Base-by-base conservation (phyloP, 495 filamentous ascomycete genomes). In the Chaetomidium leptoderma region DNA sequence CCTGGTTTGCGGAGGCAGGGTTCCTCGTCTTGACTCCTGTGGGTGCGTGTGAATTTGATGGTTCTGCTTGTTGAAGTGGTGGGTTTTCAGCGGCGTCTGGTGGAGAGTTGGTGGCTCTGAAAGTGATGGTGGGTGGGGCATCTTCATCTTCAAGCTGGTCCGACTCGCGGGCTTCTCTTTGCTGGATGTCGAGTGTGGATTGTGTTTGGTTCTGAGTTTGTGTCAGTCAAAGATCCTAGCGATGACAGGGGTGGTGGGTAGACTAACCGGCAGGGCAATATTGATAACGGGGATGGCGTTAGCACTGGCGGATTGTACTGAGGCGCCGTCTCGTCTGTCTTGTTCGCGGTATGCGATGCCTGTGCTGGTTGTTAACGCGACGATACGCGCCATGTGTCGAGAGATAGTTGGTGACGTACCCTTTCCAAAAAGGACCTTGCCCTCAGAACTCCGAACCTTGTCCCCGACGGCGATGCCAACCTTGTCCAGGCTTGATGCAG, bases 391-490 rank as follows among this genome's bases (percentile, higher is more conserved):
- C n/a, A n/a, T n/a, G n/a, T n/a, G n/a, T n/a, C n/a, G n/a, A n/a
- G n/a, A n/a, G n/a, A n/a, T n/a, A n/a, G n/a, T n/a, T 14, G 27
- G n/a, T n/a, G 19, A 42, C 69, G 53, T 74, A 86, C 90, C 89
- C 72, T 91, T 92, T 65, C 92, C 81, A 17, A 16, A 72, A 81
- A 93, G 72, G 85, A 95, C 68, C 92, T 89, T 33, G 39, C 17
- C 11, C 16, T 82, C 76, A 54, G 89, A 88, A 71, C 89, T 80
- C 60, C 92, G 93, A 77, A 95, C 90, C 71, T 93, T 95, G 70
- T 85, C 82, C n/a, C 90, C 90, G 27, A 86, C 83, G 21, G 81
- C 77, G 14, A 81, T 79, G 2, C 36, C 40, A 23, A 95, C 87
- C 33, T 81, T 80, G 30, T 83, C 75, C 35, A 79, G 37, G 19